Base-by-base conservation (phyloP, 2,329 filamentous ascomycete species). In the Fusarium austroafricanum region DNA sequence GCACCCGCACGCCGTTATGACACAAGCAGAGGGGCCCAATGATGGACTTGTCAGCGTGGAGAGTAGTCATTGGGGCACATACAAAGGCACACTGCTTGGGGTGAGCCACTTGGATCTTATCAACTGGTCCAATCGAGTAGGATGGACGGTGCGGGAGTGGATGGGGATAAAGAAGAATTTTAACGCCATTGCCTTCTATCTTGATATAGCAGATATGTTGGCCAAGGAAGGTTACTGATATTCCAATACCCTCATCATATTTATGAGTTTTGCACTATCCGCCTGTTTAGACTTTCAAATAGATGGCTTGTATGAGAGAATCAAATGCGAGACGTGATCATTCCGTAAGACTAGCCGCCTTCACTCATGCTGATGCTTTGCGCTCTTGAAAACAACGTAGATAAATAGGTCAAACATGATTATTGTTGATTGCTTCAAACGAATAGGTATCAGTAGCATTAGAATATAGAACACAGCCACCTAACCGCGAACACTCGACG, bases 141-240 rank as follows among this genome's bases (percentile, higher is more conserved):
- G 82, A 49, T 90, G 84, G 82, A 83, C 83, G 39, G 71, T 87
- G 40, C 78, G 90, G 47, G 71, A 82, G 56, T 80, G 80, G 79
- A 80, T 84, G 75, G 88, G 88, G 2, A 81, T 83, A 63, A 80
- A 82, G 70, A 82, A 81, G 58, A 88, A 84, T 17, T 91, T 91
- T 71, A 91, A 90, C 72, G 89, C 89, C 4, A 83, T 90, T 58
- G 89, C 89, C 0, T 90, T 91, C 71, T 91, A 91, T 70, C 81
- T 90, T 3, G 87, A 85, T 61, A 87, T 91, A 71, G 85, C 84
- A 12, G 86, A 92, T 72, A 92, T 92, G 90, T 79, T 93, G 49
- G 89, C 90, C 3, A 90, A 89, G 71, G 89, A 92, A 73, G 89
- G 87, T 3, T 63, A 81, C 18, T 82, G 62, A 77, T 47, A 20